Evolutionary conservation across 148 eudicot species (phyloP), one percentile per base, ranked within the genome.

Genomic region (Persicaria tinctoria): DNA sequence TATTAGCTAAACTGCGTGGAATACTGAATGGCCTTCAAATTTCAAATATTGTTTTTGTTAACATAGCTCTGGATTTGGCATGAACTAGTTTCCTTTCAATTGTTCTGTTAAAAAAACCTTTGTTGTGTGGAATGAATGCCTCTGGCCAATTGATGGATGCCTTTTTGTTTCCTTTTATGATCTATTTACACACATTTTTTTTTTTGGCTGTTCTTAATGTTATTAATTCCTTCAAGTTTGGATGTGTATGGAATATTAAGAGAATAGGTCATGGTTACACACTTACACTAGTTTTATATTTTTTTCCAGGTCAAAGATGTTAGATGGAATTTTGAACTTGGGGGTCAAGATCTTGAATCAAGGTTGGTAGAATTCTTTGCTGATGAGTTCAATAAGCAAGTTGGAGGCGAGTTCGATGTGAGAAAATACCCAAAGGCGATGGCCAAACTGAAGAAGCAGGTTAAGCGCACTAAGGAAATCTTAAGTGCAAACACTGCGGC

Each of bases 361-460:
- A 85, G 91, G 79, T 78, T 96, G 90, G 97, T 92, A 81, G 97
- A 96, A 76, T 78, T 88, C 82, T 96, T 92, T 84, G 97, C 91
- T 6, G 90, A 96, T 73, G 94, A 92, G 78, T 90, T 89, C 78
- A 96, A 96, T 79, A 92, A 86, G 70, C 97, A 92, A 78, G 81
- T 90, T 55, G 97, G 91, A 73, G 85, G 75, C 68, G 94, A 91
- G 75, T 79, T 90, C 66, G 97, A 96, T 80, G 85, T 90, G 49
- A 92, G 99, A 80, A 87, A 81, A 62, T 89, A 81, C 75, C 94
- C 97, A 0, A 96, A 96, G 87, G 90, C 99, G 44, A 96, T 96
- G 97, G 97, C 99, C 72, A 96, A 96, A 78, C 82, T 96, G 88
- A 96, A 92, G 86, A 96, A 96, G 83, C 99, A 96, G 81, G 99